phyloP scores from a whole-genome alignment of 169 alveolate genomes.

The Eimeria sp. region DNA sequence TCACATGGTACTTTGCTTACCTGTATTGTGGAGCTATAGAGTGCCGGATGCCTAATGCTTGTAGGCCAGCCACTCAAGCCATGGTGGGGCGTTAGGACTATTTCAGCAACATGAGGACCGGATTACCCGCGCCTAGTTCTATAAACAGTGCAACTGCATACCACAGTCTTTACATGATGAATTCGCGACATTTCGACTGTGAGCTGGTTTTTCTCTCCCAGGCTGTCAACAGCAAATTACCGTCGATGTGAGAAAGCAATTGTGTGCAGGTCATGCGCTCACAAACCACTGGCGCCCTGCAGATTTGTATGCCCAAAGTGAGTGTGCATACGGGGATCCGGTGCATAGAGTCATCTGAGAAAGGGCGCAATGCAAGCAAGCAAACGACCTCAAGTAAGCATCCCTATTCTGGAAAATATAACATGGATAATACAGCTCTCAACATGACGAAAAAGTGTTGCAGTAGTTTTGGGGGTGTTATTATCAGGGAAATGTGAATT shows the following conservation, averaged over 20 bases:
- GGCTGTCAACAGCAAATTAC: not conserved
- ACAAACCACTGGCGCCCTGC: constrained; percentile 63
- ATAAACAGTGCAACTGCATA: not conserved
- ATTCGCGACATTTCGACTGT: not conserved
- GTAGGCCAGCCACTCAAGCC: not conserved
- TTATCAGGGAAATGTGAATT: not conserved
- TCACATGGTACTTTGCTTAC: not conserved
- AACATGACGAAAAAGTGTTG: not conserved
- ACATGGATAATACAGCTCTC: no score
- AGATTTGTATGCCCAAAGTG: constrained; percentile 35
- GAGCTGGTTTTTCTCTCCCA: not conserved
- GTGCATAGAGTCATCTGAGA: not conserved
- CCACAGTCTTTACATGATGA: not conserved
- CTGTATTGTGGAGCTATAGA: not conserved
- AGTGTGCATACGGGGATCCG: not conserved
- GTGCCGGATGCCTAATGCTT: not conserved
- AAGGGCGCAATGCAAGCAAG: not conserved
- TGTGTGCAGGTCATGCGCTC: constrained; percentile 28
- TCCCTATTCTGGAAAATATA: not conserved
- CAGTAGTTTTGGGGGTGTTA: not conserved
- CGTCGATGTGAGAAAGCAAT: not conserved
- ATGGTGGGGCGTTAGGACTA: not conserved
- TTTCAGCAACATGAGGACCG: not conserved
- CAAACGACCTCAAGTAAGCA: not conserved
- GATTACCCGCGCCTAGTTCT: not conserved